Evolutionary conservation across 2,329 filamentous ascomycete species (phyloP), one percentile per base, ranked within the genome.

Genomic region (Torrubiellomyces zombiae): DNA sequence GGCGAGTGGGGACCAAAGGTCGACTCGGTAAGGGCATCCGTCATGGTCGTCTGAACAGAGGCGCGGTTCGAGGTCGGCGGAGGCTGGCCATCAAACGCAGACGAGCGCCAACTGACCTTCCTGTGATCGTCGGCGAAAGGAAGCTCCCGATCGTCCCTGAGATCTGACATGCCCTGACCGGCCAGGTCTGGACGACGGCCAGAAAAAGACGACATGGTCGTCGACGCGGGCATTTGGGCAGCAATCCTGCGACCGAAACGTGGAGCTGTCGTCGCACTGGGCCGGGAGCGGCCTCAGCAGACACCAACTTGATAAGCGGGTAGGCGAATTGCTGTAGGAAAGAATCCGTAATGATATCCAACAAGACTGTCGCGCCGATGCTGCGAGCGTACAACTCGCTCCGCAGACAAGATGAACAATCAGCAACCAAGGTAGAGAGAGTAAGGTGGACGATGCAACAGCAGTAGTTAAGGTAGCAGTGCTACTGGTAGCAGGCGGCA

Each of bases 1-100:
- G 68, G 67, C 18, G 67, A 70, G 33, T 53, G 58, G 22, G 67
- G 64, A 38, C 63, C 70, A 40, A 63, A 56, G 23, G 66, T 70
- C 24, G 66, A 67, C 30, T 70, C 62, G 36, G 66, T 66, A 27
- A 55, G 55, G 35, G 60, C 56, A 33, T 68, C 63, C 30, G 63
- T 65, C 39, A 48, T 53, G 39, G 56, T 51, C 28, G 67, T 71
- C 50, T 71, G 67, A 29, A 54, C 47, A 13, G 68, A 74, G 30
- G 46, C 48, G 32, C 64, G 58, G 37, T 66, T 60, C 32, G 58
- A 48, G 40, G 51, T 58, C 35, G 51, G 48, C 31, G 51, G 53
- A 31, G 48, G 48, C 38, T 53, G 52, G 32, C 48, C 34, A 30
- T 49, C 46, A 29, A 44, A 26, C 16, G 45, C 45, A 23, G 20